phyloP scores from a whole-genome alignment of 176 grass and related monocot species.

The Triticum dicoccoides region DNA sequence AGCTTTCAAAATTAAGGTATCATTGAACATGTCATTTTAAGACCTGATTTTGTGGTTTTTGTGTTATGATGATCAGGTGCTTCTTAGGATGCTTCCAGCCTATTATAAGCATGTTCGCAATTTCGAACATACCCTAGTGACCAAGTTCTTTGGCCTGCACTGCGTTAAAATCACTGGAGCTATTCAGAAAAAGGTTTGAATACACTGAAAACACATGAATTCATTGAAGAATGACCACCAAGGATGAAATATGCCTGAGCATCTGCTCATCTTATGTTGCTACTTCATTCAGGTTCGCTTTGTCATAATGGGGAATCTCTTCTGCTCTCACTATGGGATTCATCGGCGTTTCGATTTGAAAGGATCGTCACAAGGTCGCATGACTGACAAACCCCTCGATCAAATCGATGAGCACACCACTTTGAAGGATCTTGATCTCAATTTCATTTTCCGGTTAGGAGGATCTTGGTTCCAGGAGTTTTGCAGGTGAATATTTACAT shows the following conservation, averaged over 20 bases:
- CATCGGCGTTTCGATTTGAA: constrained; percentile 80
- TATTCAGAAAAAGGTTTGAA: constrained; percentile 75
- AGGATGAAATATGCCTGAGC: neutral
- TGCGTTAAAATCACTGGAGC: constrained; percentile 78
- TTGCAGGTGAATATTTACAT: constrained; percentile 38
- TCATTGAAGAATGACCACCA: neutral
- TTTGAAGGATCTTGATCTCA: constrained; percentile 85
- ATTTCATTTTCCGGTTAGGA: constrained; percentile 74
- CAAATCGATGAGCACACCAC: constrained; percentile 76
- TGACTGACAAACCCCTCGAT: constrained; percentile 71
- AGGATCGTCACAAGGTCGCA: constrained; percentile 80
- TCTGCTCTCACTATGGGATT: constrained; percentile 54
- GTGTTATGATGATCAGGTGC: constrained; percentile 48
- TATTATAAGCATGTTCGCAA: constrained; percentile 75
- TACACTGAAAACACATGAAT: neutral
- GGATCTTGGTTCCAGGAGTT: constrained; percentile 71
- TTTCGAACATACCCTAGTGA: constrained; percentile 69
- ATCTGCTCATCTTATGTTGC: neutral
- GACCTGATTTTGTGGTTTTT: constrained; percentile 10
- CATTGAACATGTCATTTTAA: neutral
- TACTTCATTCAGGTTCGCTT: constrained; percentile 62
- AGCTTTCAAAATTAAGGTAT: neutral
- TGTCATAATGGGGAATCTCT: constrained; percentile 92
- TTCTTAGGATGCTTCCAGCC: constrained; percentile 82
- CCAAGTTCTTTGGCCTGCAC: constrained; percentile 80